A percentile compares a stretch with the other conserved stretches of the same genome.
phyloP scores from a whole-genome alignment of 768 basidiomycete species.

The Russula dissimulans region DNA sequence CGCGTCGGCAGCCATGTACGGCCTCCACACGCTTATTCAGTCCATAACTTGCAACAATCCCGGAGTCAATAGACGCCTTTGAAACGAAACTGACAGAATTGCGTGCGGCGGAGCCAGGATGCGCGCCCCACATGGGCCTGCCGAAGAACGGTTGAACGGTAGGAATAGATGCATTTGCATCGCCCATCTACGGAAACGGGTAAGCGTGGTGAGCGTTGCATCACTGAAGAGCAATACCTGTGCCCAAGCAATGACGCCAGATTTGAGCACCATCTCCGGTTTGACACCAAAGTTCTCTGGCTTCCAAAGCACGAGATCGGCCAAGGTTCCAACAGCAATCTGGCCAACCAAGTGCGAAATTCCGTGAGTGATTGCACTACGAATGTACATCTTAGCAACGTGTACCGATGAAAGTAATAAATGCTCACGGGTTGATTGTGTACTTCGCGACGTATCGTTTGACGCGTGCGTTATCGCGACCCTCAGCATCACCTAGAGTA shows the following conservation, averaged over 20 bases:
- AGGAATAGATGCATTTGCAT: constrained; percentile 93
- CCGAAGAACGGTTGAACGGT: constrained; percentile 84
- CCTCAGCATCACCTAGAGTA: constrained; percentile 57
- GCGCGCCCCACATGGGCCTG: constrained; percentile 90
- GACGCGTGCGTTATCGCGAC: constrained; percentile 79
- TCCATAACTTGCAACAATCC: constrained; percentile 53
- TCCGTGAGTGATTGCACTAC: constrained; percentile 88
- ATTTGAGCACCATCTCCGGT: constrained; percentile 92
- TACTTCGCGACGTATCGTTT: constrained; percentile 96
- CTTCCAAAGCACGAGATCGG: constrained; percentile 94
- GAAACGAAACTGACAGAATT: constrained; percentile 88
- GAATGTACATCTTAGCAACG: neutral
- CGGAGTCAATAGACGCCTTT: constrained; percentile 49
- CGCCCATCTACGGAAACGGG: constrained; percentile 64
- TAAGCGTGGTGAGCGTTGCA: constrained; percentile 1
- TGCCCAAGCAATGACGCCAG: constrained; percentile 86
- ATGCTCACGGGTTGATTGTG: constrained; percentile 88
- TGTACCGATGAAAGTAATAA: neutral
- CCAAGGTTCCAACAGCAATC: constrained; percentile 70
- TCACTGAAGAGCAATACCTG: constrained; percentile 39
- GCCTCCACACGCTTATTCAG: constrained; percentile 66
- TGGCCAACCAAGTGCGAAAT: constrained; percentile 84
- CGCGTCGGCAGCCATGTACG: constrained; percentile 62
- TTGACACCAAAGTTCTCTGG: constrained; percentile 88
- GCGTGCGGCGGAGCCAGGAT: constrained; percentile 67